Conservation (phyloP, 106 monocot genomes). For the Posidonia australis region DNA sequence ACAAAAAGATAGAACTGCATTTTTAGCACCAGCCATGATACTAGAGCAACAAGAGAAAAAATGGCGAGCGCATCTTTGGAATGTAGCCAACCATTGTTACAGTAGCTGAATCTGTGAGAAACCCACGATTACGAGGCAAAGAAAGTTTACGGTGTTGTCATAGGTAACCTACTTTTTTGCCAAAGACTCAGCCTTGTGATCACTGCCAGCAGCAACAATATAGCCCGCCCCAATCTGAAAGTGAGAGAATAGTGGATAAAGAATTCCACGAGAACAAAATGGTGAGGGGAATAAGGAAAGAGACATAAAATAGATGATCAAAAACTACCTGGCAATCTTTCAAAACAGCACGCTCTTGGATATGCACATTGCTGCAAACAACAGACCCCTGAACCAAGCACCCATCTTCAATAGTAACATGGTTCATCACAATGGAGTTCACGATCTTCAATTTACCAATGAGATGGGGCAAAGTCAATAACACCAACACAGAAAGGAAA, state of each 20-base stretch:
- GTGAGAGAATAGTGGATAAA: background rate
- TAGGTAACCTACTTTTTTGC: slow-evolving; percentile 31
- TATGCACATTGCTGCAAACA: slow-evolving; percentile 82
- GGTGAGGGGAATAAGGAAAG: background rate
- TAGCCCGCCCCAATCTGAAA: slow-evolving; percentile 58
- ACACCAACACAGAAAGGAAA: too few relatives aligned
- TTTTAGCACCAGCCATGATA: too few relatives aligned
- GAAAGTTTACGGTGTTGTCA: background rate
- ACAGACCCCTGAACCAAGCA: slow-evolving; percentile 87
- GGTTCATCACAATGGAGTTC: slow-evolving; percentile 97
- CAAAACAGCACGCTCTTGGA: slow-evolving; percentile 85
- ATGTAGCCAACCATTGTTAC: too few relatives aligned
- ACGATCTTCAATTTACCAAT: slow-evolving; percentile 48
- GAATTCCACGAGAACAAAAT: background rate
- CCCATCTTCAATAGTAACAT: slow-evolving; percentile 91
- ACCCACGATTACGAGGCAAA: too few relatives aligned
- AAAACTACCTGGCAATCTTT: slow-evolving; percentile 85
- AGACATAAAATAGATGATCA: too few relatives aligned
- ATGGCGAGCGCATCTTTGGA: too few relatives aligned
- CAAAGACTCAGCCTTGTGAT: slow-evolving; percentile 53
- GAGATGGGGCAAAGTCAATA: background rate
- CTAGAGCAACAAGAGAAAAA: too few relatives aligned
- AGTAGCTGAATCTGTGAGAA: too few relatives aligned
- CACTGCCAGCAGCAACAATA: slow-evolving; percentile 56
- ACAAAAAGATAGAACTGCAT: too few relatives aligned